Conservation (phyloP, 108 stramenopile genomes). For the Cylindrotheca fusiformis region DNA sequence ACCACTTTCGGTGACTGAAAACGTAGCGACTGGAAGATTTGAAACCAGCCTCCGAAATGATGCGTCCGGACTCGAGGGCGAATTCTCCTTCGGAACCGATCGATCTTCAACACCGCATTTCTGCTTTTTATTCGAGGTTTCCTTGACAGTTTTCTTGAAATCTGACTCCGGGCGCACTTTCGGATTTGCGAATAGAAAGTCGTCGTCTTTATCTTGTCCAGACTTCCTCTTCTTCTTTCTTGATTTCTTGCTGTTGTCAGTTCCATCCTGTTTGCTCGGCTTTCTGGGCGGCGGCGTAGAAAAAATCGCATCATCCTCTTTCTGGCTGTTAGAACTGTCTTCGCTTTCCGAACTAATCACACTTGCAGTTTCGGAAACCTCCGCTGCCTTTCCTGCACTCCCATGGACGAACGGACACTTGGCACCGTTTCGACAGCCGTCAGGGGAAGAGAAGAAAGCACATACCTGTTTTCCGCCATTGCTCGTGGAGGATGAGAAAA, state of each 20-base stretch:
- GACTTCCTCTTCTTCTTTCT: constrained; percentile 16
- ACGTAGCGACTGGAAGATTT: constrained; percentile 74
- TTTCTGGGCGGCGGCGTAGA: constrained; percentile 15
- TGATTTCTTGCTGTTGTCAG: constrained; percentile 17
- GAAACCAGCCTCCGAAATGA: constrained; percentile 45
- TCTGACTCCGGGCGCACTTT: too few relatives aligned
- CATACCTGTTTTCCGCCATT: constrained; percentile 49
- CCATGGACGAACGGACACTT: constrained; percentile 80
- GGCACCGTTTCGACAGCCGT: constrained; percentile 81
- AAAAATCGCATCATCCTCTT: constrained; percentile 11
- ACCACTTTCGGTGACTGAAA: constrained; percentile 41
- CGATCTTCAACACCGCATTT: constrained; percentile 4
- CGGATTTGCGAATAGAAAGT: constrained; percentile 35
- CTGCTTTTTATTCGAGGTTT: constrained; percentile 7
- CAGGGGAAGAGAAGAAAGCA: constrained; percentile 69
- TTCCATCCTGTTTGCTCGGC: constrained; percentile 10
- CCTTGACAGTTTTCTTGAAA: constrained; percentile 6
- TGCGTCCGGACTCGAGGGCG: constrained; percentile 5
- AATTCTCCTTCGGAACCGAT: constrained; percentile 1
- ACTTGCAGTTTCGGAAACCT: constrained; percentile 34
- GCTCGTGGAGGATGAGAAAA: constrained; percentile 37
- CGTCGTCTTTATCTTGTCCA: constrained; percentile 13
- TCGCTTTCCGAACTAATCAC: constrained; percentile 81
- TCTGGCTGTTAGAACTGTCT: constrained; percentile 3
- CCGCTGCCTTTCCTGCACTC: constrained; percentile 8